phyloP scores from a whole-genome alignment of 176 grass and related monocot species.

The Paspalum vaginatum region DNA sequence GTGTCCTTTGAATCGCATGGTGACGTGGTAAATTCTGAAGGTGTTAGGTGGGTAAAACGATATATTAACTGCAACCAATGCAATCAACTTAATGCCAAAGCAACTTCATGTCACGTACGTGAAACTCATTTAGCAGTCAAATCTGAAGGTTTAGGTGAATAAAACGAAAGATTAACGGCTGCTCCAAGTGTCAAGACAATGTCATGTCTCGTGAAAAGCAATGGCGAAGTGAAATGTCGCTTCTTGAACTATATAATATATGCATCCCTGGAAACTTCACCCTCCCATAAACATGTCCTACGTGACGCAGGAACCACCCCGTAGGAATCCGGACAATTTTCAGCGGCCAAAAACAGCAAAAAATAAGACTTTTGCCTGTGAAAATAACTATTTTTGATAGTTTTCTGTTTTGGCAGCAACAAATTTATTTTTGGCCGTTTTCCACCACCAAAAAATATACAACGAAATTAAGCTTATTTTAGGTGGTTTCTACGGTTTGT shows the following conservation, averaged over 20 bases:
- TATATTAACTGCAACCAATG: not conserved
- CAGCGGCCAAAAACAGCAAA: no score
- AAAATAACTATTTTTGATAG: no score
- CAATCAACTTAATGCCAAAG: not conserved
- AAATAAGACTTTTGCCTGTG: no score
- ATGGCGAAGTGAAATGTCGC: not conserved
- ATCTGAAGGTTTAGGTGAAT: not conserved
- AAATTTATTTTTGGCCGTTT: no score
- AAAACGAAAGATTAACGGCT: not conserved
- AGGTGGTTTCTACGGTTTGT: no score
- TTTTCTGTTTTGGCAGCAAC: no score
- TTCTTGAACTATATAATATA: not conserved
- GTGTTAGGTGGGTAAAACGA: not conserved
- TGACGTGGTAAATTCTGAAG: not conserved
- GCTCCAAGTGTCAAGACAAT: not conserved
- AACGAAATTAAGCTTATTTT: no score
- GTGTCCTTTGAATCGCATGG: not conserved
- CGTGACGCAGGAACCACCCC: not conserved
- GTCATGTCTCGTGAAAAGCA: not conserved
- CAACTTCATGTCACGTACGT: slow-evolving; percentile 2
- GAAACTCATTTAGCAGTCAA: not conserved
- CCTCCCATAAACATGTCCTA: not conserved
- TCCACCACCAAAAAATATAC: no score
- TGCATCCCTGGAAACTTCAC: not conserved
- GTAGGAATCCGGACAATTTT: no score